These are phyloP conservation scores for Lobosporangium transversale DNA, from an alignment of 192 early-diverging fungal species.

Conservation along the genomic window DNA sequence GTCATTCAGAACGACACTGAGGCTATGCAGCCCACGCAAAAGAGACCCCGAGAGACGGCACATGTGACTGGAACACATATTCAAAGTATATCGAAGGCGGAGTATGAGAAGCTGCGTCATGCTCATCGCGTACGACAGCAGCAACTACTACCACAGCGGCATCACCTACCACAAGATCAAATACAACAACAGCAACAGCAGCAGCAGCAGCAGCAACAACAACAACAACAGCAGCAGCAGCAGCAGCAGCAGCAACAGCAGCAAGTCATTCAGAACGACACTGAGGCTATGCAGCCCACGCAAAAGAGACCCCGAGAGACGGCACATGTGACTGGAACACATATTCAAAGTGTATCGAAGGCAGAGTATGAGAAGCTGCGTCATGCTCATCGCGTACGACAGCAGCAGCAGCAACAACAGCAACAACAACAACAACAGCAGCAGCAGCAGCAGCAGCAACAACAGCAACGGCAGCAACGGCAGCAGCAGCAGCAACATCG, in stretches of 20 bases:
- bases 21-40: too few relatives aligned
- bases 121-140: background rate
- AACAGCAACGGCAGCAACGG: slow-evolving; percentile 2
- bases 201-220: slow-evolving; percentile 11
- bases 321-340: too few relatives aligned
- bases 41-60: too few relatives aligned
- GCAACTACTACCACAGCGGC: background rate
- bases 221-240: slow-evolving; percentile 1
- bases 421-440: slow-evolving; percentile 8
- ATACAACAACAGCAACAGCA: background rate
- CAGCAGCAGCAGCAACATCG: background rate
- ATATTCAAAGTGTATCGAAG: too few relatives aligned
- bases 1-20: background rate
- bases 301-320: background rate
- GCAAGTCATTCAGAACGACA: background rate
- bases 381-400: too few relatives aligned
- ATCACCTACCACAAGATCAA: slow-evolving; percentile 8
- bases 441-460: slow-evolving; percentile 13
- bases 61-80: too few relatives aligned
- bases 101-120: too few relatives aligned
- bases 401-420: slow-evolving; percentile 1
- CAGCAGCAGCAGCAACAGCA: background rate
- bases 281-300: background rate
- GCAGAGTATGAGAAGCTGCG: too few relatives aligned
- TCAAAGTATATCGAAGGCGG: too few relatives aligned